Evolutionary conservation across 345 rosid species (phyloP).

Genomic region (Litchi chinensis): DNA sequence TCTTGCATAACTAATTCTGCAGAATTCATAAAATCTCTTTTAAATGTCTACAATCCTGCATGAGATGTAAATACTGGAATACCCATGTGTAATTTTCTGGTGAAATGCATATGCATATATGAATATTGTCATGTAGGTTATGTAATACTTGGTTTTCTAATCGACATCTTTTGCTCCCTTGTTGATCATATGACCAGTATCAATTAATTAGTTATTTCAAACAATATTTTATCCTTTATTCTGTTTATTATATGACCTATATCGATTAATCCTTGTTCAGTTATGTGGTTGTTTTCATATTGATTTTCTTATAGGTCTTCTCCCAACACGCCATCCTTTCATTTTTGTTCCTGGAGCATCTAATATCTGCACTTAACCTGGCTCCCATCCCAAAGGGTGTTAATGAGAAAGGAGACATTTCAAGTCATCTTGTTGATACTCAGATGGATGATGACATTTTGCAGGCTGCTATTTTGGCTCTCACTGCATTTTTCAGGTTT

Average conservation of each 20-base stretch:
- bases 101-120: background rate
- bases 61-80: background rate
- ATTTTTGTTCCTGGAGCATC: slow-evolving; percentile 73
- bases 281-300: slow-evolving; percentile 12
- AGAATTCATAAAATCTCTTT: background rate
- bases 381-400: slow-evolving; percentile 54
- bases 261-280: slow-evolving; percentile 5
- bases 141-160: background rate
- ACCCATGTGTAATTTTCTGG: background rate
- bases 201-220: slow-evolving; percentile 6
- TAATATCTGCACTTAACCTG: slow-evolving; percentile 71
- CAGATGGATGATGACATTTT: slow-evolving; percentile 63
- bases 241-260: slow-evolving; percentile 2
- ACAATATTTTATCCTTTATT: background rate
- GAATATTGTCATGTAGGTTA: slow-evolving; percentile 14
- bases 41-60: background rate
- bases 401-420: slow-evolving; percentile 62
- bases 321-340: slow-evolving; percentile 84
- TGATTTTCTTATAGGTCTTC: slow-evolving; percentile 58
- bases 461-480: slow-evolving; percentile 84
- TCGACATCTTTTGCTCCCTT: background rate
- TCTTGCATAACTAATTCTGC: background rate
- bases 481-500: slow-evolving; percentile 92
- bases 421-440: slow-evolving; percentile 47
- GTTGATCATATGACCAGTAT: background rate